Percentiles rank a stretch among this genome's conserved stretches.
Evolutionary conservation across 2,329 filamentous ascomycete genomes (phyloP).

Genomic region (Paecilomyces dactylethromorphus): DNA sequence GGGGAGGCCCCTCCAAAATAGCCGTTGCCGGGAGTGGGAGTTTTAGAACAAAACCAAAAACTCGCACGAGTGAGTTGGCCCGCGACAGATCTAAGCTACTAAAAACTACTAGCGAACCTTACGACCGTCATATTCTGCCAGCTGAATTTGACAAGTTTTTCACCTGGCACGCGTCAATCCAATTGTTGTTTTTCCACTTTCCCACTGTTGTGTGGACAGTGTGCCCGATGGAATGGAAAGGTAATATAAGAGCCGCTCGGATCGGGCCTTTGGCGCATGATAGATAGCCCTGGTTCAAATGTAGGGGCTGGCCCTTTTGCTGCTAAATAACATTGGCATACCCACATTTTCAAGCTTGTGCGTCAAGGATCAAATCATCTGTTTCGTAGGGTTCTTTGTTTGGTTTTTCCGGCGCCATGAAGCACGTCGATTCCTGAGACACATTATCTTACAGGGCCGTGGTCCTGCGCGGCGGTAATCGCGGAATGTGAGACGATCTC

Average conservation of each 20-base stretch:
- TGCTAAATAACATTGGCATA: too few relatives aligned
- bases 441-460: too few relatives aligned
- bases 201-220: background rate
- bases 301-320: too few relatives aligned
- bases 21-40: background rate
- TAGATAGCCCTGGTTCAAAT: too few relatives aligned
- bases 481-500: too few relatives aligned
- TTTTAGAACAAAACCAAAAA: background rate
- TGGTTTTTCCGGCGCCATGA: too few relatives aligned
- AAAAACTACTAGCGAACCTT: background rate
- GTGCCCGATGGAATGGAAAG: background rate
- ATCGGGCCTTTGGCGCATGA: background rate
- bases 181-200: background rate
- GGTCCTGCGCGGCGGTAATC: too few relatives aligned
- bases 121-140: background rate
- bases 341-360: too few relatives aligned
- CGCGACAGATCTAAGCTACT: background rate
- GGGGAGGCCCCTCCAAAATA: background rate
- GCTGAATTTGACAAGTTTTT: background rate
- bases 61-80: background rate
- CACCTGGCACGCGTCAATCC: background rate
- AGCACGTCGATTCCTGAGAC: too few relatives aligned
- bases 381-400: too few relatives aligned
- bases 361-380: too few relatives aligned
- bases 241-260: background rate